Conservation (phyloP, 1,284 basidiomycete species). For the Pseudozyma hubeiensis region DNA sequence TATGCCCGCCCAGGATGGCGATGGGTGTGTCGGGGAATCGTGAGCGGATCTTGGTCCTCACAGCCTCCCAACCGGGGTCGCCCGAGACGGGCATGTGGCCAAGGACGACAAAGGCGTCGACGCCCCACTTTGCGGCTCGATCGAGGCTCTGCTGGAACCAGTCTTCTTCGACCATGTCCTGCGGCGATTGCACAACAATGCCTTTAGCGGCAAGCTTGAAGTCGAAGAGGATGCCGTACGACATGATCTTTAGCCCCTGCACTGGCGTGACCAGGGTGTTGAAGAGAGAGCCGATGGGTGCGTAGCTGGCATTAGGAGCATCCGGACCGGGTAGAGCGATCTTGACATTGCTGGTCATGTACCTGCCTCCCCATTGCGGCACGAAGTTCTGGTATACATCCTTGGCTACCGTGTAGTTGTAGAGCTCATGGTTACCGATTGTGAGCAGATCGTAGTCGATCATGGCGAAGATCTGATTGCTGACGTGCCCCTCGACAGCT, state of each 20-base stretch:
- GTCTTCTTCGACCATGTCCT: slow-evolving; percentile 61
- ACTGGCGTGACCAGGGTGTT: slow-evolving; percentile 55
- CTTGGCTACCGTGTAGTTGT: slow-evolving; percentile 79
- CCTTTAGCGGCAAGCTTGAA: slow-evolving; percentile 60
- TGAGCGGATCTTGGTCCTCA: slow-evolving; percentile 56
- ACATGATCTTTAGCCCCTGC: slow-evolving; percentile 56
- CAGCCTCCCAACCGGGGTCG: slow-evolving; percentile 59
- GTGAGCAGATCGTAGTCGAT: slow-evolving; percentile 85
- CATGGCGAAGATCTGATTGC: slow-evolving; percentile 72
- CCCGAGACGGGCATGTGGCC: slow-evolving; percentile 66
- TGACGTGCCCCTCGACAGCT: slow-evolving; percentile 60
- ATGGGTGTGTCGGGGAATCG: slow-evolving; percentile 63
- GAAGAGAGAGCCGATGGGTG: slow-evolving; percentile 58
- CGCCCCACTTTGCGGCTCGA: slow-evolving; percentile 46
- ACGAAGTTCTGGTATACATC: slow-evolving; percentile 84
- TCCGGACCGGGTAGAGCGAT: slow-evolving; percentile 51
- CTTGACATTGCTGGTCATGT: slow-evolving; percentile 59
- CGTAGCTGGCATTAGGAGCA: slow-evolving; percentile 24
- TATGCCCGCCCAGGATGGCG: slow-evolving; percentile 62
- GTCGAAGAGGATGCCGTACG: slow-evolving; percentile 63
- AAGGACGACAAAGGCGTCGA: slow-evolving; percentile 63
- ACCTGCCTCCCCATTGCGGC: slow-evolving; percentile 71
- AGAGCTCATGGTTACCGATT: slow-evolving; percentile 91
- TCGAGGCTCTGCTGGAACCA: slow-evolving; percentile 63
- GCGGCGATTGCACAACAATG: slow-evolving; percentile 55